A percentile compares a stretch with the other conserved stretches of the same genome.
Conservation (phyloP, 2,329 filamentous ascomycete genomes). For the Hypoxylon sp. region DNA sequence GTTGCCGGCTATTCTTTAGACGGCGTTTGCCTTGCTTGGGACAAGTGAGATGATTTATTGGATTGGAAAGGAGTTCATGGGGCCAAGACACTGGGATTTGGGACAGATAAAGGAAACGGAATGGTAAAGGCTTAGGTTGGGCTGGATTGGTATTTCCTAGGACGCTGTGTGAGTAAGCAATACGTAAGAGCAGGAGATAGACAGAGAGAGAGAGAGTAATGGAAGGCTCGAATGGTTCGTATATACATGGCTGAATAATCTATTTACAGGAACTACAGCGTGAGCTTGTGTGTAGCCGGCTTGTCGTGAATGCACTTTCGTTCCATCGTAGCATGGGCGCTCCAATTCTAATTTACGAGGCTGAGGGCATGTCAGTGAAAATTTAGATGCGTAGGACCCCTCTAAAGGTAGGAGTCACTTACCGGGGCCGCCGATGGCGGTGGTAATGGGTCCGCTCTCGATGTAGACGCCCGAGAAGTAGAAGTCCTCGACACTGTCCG, state of each 20-base stretch:
- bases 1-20: neutral
- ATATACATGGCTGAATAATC: slow-evolving; percentile 35
- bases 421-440: slow-evolving; percentile 53
- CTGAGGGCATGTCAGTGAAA: slow-evolving; percentile 7
- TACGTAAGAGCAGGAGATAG: neutral
- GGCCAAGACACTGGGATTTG: neutral
- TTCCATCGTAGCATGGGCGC: neutral
- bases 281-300: neutral
- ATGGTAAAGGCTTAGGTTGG: neutral
- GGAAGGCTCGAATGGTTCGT: slow-evolving; percentile 11
- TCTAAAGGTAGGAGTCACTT: slow-evolving; percentile 8
- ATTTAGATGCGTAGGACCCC: neutral
- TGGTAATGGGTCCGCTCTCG: slow-evolving; percentile 68
- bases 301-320: neutral
- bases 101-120: neutral
- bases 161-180: neutral
- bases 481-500: slow-evolving; percentile 74
- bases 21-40: neutral
- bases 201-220: neutral
- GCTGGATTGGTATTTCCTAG: neutral
- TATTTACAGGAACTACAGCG: slow-evolving; percentile 24
- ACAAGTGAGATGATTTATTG: neutral
- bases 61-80: neutral
- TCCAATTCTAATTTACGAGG: slow-evolving; percentile 9
- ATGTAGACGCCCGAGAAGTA: slow-evolving; percentile 82